Conservation (phyloP, 345 rosid genomes). For the Populus nigra region DNA sequence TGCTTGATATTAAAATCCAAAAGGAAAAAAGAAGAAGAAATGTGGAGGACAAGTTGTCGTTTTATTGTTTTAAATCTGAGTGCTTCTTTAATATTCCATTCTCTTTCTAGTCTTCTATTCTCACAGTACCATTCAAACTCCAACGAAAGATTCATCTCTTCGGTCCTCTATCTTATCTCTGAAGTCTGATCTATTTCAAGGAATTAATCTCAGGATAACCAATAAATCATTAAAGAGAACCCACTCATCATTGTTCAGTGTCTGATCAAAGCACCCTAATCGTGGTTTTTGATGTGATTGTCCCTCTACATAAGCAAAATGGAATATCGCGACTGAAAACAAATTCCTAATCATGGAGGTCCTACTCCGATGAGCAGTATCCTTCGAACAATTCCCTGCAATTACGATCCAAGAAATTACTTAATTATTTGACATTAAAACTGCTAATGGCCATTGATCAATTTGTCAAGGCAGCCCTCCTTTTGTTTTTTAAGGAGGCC, state of each 20-base stretch:
- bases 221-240: too few relatives aligned
- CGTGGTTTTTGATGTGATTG: too few relatives aligned
- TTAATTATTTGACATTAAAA: neutral
- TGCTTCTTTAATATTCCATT: slow-evolving; percentile 46
- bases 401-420: neutral
- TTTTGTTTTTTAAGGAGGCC: neutral
- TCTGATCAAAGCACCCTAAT: too few relatives aligned
- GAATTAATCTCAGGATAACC: neutral
- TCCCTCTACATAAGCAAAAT: neutral
- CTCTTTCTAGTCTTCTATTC: slow-evolving; percentile 50
- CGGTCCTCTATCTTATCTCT: slow-evolving; percentile 1
- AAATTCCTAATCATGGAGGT: neutral
- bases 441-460: neutral
- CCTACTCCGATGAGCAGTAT: neutral
- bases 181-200: too few relatives aligned
- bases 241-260: too few relatives aligned
- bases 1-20: neutral
- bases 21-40: neutral
- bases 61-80: slow-evolving; percentile 42
- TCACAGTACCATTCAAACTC: slow-evolving; percentile 33
- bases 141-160: slow-evolving; percentile 39
- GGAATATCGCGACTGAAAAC: neutral
- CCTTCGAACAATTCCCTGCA: neutral
- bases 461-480: neutral
- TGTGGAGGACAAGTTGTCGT: slow-evolving; percentile 3